phyloP scores from a whole-genome alignment of 805 yeast genomes.

The Myxozyma lipomycoides region DNA sequence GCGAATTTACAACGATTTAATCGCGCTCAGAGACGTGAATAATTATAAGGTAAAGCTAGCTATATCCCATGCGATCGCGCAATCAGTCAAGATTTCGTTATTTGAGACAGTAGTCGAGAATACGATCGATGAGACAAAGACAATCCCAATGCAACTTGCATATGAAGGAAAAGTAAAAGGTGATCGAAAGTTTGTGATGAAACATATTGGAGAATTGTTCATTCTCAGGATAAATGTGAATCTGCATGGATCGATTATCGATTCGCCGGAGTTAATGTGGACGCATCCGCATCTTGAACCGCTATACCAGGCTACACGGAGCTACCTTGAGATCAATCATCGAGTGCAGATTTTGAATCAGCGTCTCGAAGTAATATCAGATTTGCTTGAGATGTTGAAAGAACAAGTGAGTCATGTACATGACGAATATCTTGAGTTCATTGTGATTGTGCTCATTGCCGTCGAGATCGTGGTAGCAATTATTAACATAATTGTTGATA shows the following conservation, averaged over 20 bases:
- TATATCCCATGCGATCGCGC: slow-evolving; percentile 93
- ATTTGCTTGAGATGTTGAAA: slow-evolving; percentile 89
- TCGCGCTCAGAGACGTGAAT: slow-evolving; percentile 81
- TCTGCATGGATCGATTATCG: slow-evolving; percentile 60
- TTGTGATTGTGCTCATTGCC: slow-evolving; percentile 85
- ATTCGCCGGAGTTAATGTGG: slow-evolving; percentile 98
- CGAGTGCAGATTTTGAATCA: slow-evolving; percentile 86
- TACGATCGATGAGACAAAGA: slow-evolving; percentile 95
- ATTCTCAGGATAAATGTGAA: slow-evolving; percentile 55
- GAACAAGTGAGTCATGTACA: slow-evolving; percentile 96
- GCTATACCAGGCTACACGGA: slow-evolving; percentile 89
- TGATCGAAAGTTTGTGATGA: slow-evolving; percentile 94
- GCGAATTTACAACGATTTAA: slow-evolving; percentile 91
- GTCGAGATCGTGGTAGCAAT: slow-evolving; percentile 88
- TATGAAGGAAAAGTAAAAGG: slow-evolving; percentile 90
- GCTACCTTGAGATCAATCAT: slow-evolving; percentile 86
- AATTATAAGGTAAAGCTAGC: slow-evolving; percentile 91
- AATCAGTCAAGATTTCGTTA: slow-evolving; percentile 88
- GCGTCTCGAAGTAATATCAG: slow-evolving; percentile 88
- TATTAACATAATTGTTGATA: slow-evolving; percentile 22
- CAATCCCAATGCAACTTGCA: slow-evolving; percentile 94
- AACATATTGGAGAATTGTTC: slow-evolving; percentile 91
- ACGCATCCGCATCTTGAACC: slow-evolving; percentile 97
- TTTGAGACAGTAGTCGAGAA: slow-evolving; percentile 95
- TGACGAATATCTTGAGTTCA: slow-evolving; percentile 81